Percentiles rank a stretch among this genome's conserved stretches.
Conservation (phyloP, 805 yeast genomes). For the Wickerhamomyces canadensis region DNA sequence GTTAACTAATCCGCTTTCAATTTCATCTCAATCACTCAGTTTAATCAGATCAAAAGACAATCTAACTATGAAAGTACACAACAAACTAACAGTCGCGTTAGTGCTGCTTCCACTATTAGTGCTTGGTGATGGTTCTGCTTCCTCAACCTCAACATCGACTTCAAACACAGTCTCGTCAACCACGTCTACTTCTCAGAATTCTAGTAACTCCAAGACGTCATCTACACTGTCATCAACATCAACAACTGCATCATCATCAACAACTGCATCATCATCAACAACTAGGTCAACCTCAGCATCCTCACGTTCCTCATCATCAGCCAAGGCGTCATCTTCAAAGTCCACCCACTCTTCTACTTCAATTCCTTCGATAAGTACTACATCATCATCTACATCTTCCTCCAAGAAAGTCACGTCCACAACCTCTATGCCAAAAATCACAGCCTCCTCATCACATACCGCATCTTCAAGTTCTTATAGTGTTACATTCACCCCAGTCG, state of each 20-base stretch:
- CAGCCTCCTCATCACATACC: conserved; percentile 6
- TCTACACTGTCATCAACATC: not conserved
- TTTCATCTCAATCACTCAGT: no score
- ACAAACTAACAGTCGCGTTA: not conserved
- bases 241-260: conserved; percentile 1
- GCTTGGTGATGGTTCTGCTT: not conserved
- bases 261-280: not conserved
- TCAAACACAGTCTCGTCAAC: not conserved
- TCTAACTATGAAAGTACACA: no score
- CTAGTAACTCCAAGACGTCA: conserved; percentile 1
- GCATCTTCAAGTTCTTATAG: conserved; percentile 7
- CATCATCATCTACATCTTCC: not conserved
- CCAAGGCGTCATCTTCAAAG: conserved; percentile 1
- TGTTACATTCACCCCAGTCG: conserved; percentile 20
- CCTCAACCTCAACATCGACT: not conserved
- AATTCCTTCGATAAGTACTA: not conserved
- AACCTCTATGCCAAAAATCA: conserved; percentile 19
- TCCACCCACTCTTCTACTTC: conserved; percentile 1
- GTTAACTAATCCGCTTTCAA: no score
- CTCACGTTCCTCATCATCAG: conserved; percentile 1
- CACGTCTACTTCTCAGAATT: conserved; percentile 1
- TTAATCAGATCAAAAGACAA: no score
- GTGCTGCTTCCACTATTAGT: not conserved
- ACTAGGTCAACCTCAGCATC: conserved; percentile 1
- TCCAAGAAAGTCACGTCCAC: not conserved